Conservation (phyloP, 352 stramenopile genomes). For the Elongisporangium undulatum region DNA sequence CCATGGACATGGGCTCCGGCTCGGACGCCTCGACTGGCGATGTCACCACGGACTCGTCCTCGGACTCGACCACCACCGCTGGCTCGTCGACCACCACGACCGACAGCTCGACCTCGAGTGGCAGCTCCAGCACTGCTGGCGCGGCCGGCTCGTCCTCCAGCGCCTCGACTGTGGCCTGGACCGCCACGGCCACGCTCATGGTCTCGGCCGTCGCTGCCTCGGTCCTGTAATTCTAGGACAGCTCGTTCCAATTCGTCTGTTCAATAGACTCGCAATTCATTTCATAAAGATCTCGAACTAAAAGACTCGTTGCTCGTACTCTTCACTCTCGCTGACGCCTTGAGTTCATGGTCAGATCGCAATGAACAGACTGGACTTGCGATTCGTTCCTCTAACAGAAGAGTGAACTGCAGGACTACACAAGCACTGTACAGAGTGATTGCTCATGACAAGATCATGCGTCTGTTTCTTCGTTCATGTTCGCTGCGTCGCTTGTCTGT, state of each 20-base stretch:
- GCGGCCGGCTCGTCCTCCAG: background rate
- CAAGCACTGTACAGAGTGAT: too few species aligned
- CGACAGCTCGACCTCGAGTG: background rate
- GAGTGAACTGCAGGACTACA: too few species aligned
- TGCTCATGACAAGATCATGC: too few species aligned
- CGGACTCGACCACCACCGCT: background rate
- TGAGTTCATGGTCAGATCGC: conserved; percentile 1
- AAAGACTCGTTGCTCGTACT: too few species aligned
- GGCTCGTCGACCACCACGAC: background rate
- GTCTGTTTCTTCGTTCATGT: too few species aligned
- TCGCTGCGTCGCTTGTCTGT: too few species aligned
- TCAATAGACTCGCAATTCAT: conserved; percentile 8
- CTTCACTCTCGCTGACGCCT: conserved; percentile 5
- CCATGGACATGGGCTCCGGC: background rate
- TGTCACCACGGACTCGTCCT: background rate
- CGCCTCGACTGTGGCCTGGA: conserved; percentile 3
- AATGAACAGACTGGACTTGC: too few species aligned
- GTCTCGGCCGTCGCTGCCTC: background rate
- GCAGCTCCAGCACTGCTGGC: background rate
- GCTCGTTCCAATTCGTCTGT: background rate
- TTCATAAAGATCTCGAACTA: conserved; percentile 20
- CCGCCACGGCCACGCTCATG: conserved; percentile 3
- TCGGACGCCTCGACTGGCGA: background rate
- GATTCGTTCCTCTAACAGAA: too few species aligned
- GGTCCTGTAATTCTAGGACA: background rate